Base-by-base conservation (phyloP, 306 rosid species). In the Benincasa hispida region DNA sequence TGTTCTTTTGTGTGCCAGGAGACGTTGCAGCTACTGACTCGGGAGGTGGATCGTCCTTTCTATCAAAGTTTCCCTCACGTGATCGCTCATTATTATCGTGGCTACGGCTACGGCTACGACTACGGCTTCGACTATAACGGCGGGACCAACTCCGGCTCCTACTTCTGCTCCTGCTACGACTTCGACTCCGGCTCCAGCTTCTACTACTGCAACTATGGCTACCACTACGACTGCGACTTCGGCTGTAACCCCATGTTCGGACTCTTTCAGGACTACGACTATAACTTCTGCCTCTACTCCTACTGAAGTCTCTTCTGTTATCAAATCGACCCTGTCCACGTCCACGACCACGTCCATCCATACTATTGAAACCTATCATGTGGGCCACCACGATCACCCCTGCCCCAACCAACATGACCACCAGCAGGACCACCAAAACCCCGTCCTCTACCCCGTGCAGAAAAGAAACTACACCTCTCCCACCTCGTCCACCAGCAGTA, bases 201-300 rank as follows among this genome's bases (percentile, higher is more conserved):
- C 66, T n/a, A 37, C 87, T 88, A 0, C 88, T 17, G 28, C 89
- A 80, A 8, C 93, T 79, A 19, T 85, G 81, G 10, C 89, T 86
- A 0, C 77, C 54, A 15, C 89, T 85, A 6, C 78, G 70, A 42
- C 86, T 76, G 7, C 56, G 67, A 39, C 89, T 86, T n/a, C 83
- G 54, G 59, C 84, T 87, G 39, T 83, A 82, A 77, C 90, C 97
- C 98, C 98, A 91, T 35, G 98, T 93, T 56, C 98, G 82, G 67
- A 93, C 98, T 82, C 88, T 93, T 70, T 93, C 98, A 22, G 98
- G 93, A 80, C 99, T 94, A 10, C 96, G 89, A 53, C 98, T 91
- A 47, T 83, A 70, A 83, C 93, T 92, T 84, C 97, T 84, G 63
- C 83, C 98, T 84, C 95, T 86, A 75, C 75, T 87, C 86, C 94